Evolutionary conservation across 495 filamentous ascomycete species (phyloP), one percentile per base, ranked within the genome.

Genomic region (Podospora comata): DNA sequence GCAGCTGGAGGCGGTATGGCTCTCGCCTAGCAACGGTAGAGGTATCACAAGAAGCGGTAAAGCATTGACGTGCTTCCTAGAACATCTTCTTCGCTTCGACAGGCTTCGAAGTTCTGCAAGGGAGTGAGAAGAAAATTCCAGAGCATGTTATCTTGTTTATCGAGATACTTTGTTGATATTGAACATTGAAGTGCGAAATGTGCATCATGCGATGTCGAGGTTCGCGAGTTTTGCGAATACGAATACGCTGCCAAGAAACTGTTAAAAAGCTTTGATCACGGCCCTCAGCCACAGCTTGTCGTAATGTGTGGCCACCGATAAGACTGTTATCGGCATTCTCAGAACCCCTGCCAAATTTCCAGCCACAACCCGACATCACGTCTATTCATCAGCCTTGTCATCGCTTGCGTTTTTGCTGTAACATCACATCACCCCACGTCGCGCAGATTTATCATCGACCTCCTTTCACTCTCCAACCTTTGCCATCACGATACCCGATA

Each of bases 231-330:
- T 20, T 27, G 16, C 69, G 70, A 71, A 71, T 54, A 68, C 70
- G 70, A 71, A 68, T 71, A 71, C 65, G 69, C 20, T 27, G 67
- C 27, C 23, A n/a, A 11, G 48, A 62, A 62, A 19, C 59, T 60
- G 18, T 3, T 58, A 5, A 2, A 26, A 58, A 58, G 55, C 55
- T 58, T 58, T 58, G 39, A 58, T 11, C 19, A 58, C 6, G 3
- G 18, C 23, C 23, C 18, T 23, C 60, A 65, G 65, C 61, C 65
- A 67, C 65, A 48, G 5, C 39, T 13, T 48, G 39, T 48, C 39
- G 39, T 0, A 18, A 18, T 11, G 1, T 61, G 62, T 65, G 67
- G 68, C 68, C 34, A 44, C 26, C 32, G 68, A 70, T 67, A 70
- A 70, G 44, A 9, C 9, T 56, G 30, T 67, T 62, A 70, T 64